phyloP scores from a whole-genome alignment of 306 rosid species.

The Glycine latifolia region DNA sequence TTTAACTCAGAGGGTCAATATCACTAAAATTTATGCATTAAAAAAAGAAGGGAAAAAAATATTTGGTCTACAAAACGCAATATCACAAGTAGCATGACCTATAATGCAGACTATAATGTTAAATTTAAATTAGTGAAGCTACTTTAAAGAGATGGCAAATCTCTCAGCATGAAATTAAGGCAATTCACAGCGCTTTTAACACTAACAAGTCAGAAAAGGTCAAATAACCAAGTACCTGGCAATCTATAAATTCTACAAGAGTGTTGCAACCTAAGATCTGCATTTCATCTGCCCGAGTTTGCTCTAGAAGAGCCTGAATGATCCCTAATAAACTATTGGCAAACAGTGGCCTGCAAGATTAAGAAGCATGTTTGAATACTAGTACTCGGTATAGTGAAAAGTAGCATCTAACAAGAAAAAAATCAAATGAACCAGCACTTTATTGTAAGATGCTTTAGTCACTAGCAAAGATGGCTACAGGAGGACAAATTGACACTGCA shows the following conservation, averaged over 20 bases:
- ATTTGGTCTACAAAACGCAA: constrained; percentile 35
- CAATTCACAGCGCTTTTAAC: not conserved
- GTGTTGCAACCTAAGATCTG: constrained; percentile 78
- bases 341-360: constrained; percentile 83
- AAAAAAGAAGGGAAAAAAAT: not conserved
- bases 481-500: constrained; percentile 5
- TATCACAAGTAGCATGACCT: constrained; percentile 31
- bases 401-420: constrained; percentile 17
- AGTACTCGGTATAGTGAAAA: constrained; percentile 34
- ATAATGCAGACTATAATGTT: constrained; percentile 21
- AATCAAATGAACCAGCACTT: constrained; percentile 26
- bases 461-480: constrained; percentile 24
- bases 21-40: constrained; percentile 48
- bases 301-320: constrained; percentile 80
- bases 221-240: constrained; percentile 71
- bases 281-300: constrained; percentile 75
- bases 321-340: constrained; percentile 86
- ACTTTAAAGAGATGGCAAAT: constrained; percentile 28
- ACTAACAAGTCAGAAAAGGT: constrained; percentile 44
- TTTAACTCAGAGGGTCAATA: constrained; percentile 62
- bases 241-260: constrained; percentile 71
- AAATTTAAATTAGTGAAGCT: constrained; percentile 35
- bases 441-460: constrained; percentile 13
- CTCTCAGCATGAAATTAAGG: constrained; percentile 32
- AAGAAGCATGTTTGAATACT: constrained; percentile 45